Evolutionary conservation across 2,329 filamentous ascomycete species (phyloP), one percentile per base, ranked within the genome.

Genomic region (Fonsecaea erecta): DNA sequence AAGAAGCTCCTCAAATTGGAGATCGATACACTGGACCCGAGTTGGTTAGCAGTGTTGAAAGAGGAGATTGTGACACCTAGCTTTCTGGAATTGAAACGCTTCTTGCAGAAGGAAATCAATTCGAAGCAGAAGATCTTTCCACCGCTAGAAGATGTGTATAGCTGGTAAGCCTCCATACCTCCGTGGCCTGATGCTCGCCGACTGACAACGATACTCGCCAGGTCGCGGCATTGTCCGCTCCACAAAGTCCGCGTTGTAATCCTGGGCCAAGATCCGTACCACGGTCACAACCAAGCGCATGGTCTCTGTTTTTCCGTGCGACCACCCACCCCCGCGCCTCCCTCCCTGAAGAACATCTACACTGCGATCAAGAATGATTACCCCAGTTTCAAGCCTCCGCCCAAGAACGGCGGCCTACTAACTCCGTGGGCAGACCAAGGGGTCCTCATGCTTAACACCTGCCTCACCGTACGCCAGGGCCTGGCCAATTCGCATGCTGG

Each of bases 281-380:
- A 99, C 82, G 96, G 96, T 77, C 78, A 87, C 76, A 96, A 96
- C 78, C 95, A 99, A 83, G 95, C 95, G 57, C 95, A 98, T 77
- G 95, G 95, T 51, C 88, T 99, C 65, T 94, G 91, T 76, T 99
- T 99, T 84, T 97, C 92, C 54, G 93, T 98, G 62, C 91, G 91
- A 9, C 89, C 94, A 2, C 95, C 95, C 0, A 96, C 92, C 0
- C 86, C 87, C 3, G 92, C 94, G 0, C 95, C 95, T 0, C 93
- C 94, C 0, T 97, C 92, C 0, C 88, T 99, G 16, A 87, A 87
- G 73, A 99, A 99, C 80, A 97, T 99, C 81, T 99, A 96, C 83
- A 93, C 84, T 51, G 90, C 88, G 11, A 86, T 99, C 63, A 88
- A 90, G 74, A 93, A 90, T 62, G 93, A 98, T 79, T 98, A 97